Percentiles rank a stretch among this genome's conserved stretches.
phyloP scores from a whole-genome alignment of 148 eudicot genomes.

The Polygonum aviculare region DNA sequence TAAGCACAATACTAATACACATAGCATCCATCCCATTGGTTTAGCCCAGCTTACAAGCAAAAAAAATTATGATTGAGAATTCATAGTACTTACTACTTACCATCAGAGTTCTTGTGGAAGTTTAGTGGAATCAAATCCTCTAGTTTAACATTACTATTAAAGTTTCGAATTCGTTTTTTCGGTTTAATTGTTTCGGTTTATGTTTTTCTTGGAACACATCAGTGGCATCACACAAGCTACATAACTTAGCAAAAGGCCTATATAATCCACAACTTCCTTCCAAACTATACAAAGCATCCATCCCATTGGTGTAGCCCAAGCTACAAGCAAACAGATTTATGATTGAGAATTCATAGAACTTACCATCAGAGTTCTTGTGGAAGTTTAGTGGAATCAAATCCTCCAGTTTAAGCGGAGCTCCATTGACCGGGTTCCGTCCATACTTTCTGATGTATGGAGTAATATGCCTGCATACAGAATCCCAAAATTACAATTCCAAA shows the following conservation, averaged over 20 bases:
- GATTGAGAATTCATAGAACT: not conserved
- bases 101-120: conserved; percentile 87
- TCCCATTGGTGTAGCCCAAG: not conserved
- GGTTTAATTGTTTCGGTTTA: not conserved
- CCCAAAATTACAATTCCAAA: not conserved
- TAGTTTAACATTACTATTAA: conserved; percentile 28
- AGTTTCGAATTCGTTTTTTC: not conserved
- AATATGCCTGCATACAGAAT: conserved; percentile 45
- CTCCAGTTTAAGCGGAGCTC: conserved; percentile 59
- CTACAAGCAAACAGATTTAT: conserved; percentile 1
- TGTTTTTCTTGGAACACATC: not conserved
- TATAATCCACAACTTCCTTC: not conserved
- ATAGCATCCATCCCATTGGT: not conserved
- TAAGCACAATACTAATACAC: not conserved
- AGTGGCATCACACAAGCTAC: not conserved
- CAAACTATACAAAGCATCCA: not conserved
- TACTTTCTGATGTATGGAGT: conserved; percentile 73
- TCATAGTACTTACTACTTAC: conserved; percentile 27
- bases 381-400: conserved; percentile 79
- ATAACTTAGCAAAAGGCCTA: not conserved
- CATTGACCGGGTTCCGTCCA: conserved; percentile 88
- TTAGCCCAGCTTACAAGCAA: not conserved
- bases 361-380: conserved; percentile 89
- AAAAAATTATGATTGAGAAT: not conserved
- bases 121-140: conserved; percentile 73